A percentile compares a stretch with the other conserved stretches of the same genome.
phyloP scores from a whole-genome alignment of 2,329 filamentous ascomycete genomes.

The Talaromyces piceae region DNA sequence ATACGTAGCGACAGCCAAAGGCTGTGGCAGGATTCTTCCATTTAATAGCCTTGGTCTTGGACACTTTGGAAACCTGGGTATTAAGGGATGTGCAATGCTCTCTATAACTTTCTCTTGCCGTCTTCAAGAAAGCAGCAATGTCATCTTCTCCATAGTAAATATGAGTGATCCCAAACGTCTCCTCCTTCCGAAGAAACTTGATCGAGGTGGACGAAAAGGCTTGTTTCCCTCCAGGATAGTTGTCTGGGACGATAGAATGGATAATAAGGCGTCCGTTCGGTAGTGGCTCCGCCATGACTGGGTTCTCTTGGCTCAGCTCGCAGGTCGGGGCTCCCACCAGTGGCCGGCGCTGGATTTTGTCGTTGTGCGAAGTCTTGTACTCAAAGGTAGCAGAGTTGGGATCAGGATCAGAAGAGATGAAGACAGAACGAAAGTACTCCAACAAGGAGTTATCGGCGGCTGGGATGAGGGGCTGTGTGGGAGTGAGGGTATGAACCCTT shows the following conservation, averaged over 20 bases:
- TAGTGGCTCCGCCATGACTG: not conserved
- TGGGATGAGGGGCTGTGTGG: not conserved
- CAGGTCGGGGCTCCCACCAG: not conserved
- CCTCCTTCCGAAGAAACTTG: not conserved
- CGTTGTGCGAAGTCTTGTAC: not conserved
- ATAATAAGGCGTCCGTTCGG: not conserved
- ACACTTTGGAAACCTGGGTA: not conserved
- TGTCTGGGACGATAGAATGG: not conserved
- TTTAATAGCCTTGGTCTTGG: not conserved
- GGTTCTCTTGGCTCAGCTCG: not conserved
- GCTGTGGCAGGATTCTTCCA: conserved; percentile 1
- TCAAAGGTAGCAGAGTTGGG: not conserved
- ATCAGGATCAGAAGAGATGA: not conserved
- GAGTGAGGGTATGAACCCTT: not conserved
- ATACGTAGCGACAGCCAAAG: conserved; percentile 6
- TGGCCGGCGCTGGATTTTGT: not conserved
- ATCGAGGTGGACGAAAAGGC: not conserved
- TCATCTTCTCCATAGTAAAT: not conserved
- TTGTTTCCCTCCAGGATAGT: not conserved
- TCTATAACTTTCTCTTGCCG: not conserved
- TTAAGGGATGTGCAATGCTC: not conserved
- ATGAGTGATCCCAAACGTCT: not conserved
- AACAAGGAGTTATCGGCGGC: not conserved
- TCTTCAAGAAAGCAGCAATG: not conserved
- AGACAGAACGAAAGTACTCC: not conserved